Percentiles rank a stretch among this genome's conserved stretches.
These are phyloP conservation scores for Phalaenopsis aphrodite DNA, from an alignment of 106 monocot genomes.

Conservation along the genomic window DNA sequence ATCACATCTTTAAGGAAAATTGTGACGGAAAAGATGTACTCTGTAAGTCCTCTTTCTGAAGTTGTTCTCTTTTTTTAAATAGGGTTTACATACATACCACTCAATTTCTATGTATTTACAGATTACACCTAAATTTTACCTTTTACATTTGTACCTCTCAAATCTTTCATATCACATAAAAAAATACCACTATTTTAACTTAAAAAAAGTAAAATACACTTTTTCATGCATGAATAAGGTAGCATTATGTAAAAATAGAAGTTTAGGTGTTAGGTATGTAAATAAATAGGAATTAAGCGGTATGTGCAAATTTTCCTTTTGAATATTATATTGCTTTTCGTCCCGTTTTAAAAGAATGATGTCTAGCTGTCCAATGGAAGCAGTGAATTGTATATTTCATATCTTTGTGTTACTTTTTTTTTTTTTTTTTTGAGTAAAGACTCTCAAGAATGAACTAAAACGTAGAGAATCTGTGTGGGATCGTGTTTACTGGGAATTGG, in stretches of 20 bases:
- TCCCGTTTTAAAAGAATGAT: neutral
- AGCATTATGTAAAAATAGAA: too few species aligned
- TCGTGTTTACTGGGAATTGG: conserved; percentile 86
- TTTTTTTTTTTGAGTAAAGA: conserved; percentile 26
- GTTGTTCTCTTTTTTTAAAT: neutral
- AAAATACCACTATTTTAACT: too few species aligned
- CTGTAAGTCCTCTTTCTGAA: conserved; percentile 41
- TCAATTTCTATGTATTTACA: too few species aligned
- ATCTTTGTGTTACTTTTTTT: neutral
- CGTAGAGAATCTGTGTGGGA: conserved; percentile 76
- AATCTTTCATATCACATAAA: too few species aligned
- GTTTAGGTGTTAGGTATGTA: too few species aligned
- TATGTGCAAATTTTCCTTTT: neutral
- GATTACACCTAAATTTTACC: too few species aligned
- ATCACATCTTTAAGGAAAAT: conserved; percentile 72
- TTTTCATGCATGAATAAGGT: too few species aligned
- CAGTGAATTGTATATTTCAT: neutral
- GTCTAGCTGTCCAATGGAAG: neutral
- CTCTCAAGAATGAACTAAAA: conserved; percentile 92
- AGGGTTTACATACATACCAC: too few species aligned
- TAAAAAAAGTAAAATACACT: too few species aligned
- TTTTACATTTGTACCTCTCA: too few species aligned
- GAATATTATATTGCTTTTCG: neutral
- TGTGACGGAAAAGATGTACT: conserved; percentile 93
- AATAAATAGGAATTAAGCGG: too few species aligned